Evolutionary conservation across 352 stramenopile genomes (phyloP).

Genomic region (Phytopythium ostracodes): DNA sequence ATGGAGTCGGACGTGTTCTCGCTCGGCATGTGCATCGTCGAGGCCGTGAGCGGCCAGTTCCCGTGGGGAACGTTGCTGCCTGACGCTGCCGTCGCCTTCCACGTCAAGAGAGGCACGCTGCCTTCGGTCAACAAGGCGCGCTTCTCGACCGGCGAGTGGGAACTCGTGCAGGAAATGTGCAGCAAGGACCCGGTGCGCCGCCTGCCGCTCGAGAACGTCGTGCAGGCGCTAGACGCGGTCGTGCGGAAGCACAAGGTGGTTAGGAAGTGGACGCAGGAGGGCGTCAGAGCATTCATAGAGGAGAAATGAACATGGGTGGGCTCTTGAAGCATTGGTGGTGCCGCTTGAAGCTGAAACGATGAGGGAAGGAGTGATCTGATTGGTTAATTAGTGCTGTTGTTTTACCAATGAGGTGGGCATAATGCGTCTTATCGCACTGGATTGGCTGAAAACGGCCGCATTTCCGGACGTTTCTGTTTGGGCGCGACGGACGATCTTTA

Average conservation of each 20-base stretch:
- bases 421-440: background rate
- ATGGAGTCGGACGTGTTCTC: constrained; percentile 23
- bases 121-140: constrained; percentile 12
- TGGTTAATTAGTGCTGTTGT: background rate
- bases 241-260: background rate
- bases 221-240: constrained; percentile 6
- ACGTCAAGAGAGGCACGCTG: constrained; percentile 17
- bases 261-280: background rate
- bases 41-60: constrained; percentile 21
- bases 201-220: constrained; percentile 13
- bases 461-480: background rate
- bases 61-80: constrained; percentile 17
- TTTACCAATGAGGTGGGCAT: background rate
- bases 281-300: background rate
- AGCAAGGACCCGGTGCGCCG: constrained; percentile 13
- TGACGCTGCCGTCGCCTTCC: constrained; percentile 22
- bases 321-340: background rate
- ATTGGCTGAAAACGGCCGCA: background rate
- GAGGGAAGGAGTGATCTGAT: background rate
- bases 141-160: constrained; percentile 32
- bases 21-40: constrained; percentile 31
- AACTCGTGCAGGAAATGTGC: constrained; percentile 30
- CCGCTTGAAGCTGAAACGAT: background rate
- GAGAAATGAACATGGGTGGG: too few relatives aligned
- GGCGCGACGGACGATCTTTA: background rate